Evolutionary conservation across 345 rosid species (phyloP), one percentile per base, ranked within the genome.

Genomic region (Salix caprea): DNA sequence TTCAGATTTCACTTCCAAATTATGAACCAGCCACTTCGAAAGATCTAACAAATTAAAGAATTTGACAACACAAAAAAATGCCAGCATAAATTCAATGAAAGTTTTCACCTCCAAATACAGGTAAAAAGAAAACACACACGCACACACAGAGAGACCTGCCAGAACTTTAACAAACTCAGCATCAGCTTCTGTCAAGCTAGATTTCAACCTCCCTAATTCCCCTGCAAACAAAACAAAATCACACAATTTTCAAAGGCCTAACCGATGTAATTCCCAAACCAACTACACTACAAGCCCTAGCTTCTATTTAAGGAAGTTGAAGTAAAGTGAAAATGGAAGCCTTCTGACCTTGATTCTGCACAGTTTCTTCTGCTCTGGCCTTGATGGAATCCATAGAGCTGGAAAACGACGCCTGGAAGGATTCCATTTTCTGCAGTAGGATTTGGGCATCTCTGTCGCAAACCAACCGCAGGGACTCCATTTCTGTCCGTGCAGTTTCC

Each of bases 111-210:
- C 65, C 65, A 60, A 18, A 14, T 13, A 14, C 18, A 46, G 50
- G 50, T 46, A 8, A 44, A 58, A 9, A 2, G 34, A 30, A 28
- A 44, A 40, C 13, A 40, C 11, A 8, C 10, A 39, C 40, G 9
- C n/a, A 44, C 23, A 46, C 16, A 62, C 34, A 39, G 28, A 36
- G 34, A 23, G 65, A 91, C 98, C 97, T 85, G 92, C 86, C 69
- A 96, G 78, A 39, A 88, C 91, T 84, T 86, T 88, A 70, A 93
- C 99, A 67, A 91, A 87, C 39, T 89, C 92, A 77, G 84, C 90
- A 77, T 96, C 98, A n/a, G 91, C 95, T 76, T 90, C 94, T 85
- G 90, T 85, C 82, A 92, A 85, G 44, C 85, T 62, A 66, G 85
- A 73, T 86, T 92, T 92, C 83, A 89, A 1, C 79, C 87, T 87